A percentile compares a stretch with the other conserved stretches of the same genome.
Conservation (phyloP, 148 eudicot genomes). For the Vaccinium macrocarpon region DNA sequence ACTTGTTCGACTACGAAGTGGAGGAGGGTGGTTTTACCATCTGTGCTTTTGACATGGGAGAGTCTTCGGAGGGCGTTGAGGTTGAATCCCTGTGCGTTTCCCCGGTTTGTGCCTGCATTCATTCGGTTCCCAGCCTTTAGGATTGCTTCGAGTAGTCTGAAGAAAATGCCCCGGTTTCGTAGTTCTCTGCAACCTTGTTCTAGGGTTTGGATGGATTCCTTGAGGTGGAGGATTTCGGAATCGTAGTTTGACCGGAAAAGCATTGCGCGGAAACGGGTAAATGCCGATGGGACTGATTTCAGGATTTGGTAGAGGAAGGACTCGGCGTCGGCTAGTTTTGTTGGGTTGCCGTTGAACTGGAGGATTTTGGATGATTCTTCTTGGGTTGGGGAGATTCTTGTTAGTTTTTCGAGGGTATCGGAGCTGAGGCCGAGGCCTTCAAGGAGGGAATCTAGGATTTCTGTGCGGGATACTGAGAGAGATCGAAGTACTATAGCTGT, state of each 20-base stretch:
- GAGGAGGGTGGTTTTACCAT: constrained; percentile 58
- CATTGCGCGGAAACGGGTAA: constrained; percentile 45
- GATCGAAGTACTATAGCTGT: constrained; percentile 55
- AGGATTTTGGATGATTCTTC: constrained; percentile 49
- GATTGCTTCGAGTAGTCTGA: constrained; percentile 57
- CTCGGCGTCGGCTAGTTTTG: constrained; percentile 59
- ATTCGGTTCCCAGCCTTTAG: constrained; percentile 59
- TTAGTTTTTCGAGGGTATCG: constrained; percentile 47
- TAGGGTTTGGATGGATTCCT: constrained; percentile 1
- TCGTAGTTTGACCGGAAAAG: neutral
- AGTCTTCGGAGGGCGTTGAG: constrained; percentile 46
- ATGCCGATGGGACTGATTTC: constrained; percentile 49
- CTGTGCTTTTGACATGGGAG: constrained; percentile 52
- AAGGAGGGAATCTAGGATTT: constrained; percentile 37
- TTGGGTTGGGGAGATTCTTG: constrained; percentile 42
- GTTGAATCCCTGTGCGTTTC: constrained; percentile 55
- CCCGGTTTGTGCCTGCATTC: constrained; percentile 61
- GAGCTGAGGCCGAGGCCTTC: constrained; percentile 43
- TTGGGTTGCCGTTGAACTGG: constrained; percentile 44
- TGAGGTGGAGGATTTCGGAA: constrained; percentile 1
- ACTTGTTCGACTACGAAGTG: constrained; percentile 64
- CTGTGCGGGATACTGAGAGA: constrained; percentile 37
- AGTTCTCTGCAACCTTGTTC: constrained; percentile 46
- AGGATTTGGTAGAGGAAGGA: constrained; percentile 48
- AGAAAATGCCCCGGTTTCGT: constrained; percentile 45